Base-by-base conservation (phyloP, 352 stramenopile genomes). In the Chrysophaeum taylorii region DNA sequence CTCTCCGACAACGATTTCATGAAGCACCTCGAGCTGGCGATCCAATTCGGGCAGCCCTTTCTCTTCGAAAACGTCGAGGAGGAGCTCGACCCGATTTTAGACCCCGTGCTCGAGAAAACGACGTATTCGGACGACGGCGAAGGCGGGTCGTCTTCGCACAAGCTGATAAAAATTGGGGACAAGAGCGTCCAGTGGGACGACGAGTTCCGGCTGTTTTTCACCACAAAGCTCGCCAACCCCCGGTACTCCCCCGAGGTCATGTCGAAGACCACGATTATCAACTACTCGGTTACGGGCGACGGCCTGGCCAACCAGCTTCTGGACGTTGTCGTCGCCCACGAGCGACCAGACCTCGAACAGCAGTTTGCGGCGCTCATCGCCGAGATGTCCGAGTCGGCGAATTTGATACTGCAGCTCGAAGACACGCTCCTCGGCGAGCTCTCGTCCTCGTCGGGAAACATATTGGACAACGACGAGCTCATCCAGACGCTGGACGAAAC, bases 221-320 rank as follows among this genome's bases (percentile, higher is more conserved):
- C 91, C 0, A 95, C 89, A 2, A 96, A 96, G 72, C 80, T 96
- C 23, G 88, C 88, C 0, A 96, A 96, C 53, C 91, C 91, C 35
- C 89, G 95, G 73, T 96, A 96, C 75, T 93, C 86, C 0, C 91
- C 91, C 5, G 91, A 96, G 76, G 87, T 97, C 37, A 96, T 97
- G 90, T 88, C 90, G 33, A 96, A 97, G 69, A 96, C 90, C 0
- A 95, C 95, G 89, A 93, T 96, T 52, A 90, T 97, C 66, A 97
- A 97, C 79, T 97, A 97, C 79, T 91, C 85, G 67, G 91, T 97
- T 7, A 96, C 91, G 0, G 86, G 94, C 63, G 82, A 91, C 38
- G 91, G 91, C 0, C 75, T 97, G 1, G 86, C 89, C 0, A 94
- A 95, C 74, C 91, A 97, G 68, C 82, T 97, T 23, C 73, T 97